Evolutionary conservation across 2,329 filamentous ascomycete genomes (phyloP).

Genomic region (Cladosporium austrohemisphaericum): DNA sequence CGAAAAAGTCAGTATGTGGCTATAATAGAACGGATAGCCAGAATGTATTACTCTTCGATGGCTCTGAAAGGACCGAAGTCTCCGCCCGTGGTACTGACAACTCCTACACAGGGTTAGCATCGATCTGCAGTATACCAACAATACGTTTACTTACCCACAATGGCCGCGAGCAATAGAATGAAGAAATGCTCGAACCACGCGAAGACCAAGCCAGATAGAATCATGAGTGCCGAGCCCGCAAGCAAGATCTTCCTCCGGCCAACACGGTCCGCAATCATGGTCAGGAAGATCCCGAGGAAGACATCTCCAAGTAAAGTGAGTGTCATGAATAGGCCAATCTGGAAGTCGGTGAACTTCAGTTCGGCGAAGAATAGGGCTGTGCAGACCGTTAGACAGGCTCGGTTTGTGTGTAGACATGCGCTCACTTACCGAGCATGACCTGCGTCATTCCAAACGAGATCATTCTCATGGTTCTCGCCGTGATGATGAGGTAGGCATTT

Average conservation of each 20-base stretch:
- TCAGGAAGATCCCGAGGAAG: conserved; percentile 32
- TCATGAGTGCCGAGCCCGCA: conserved; percentile 31
- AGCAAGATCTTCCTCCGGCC: conserved; percentile 31
- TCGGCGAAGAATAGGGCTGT: conserved; percentile 34
- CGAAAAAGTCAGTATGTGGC: not conserved
- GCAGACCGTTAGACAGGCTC: not conserved
- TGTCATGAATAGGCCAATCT: conserved; percentile 35
- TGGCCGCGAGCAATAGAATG: conserved; percentile 31
- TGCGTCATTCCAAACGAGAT: conserved; percentile 32
- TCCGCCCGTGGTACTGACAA: conserved; percentile 45
- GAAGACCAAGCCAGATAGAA: conserved; percentile 29
- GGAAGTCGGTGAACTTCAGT: conserved; percentile 30
- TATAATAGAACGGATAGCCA: too few species aligned
- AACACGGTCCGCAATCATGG: conserved; percentile 32
- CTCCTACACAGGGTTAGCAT: conserved; percentile 20
- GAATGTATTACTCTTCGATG: conserved; percentile 62
- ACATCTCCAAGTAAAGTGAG: conserved; percentile 32
- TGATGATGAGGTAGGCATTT: conserved; percentile 54
- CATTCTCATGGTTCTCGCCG: conserved; percentile 41
- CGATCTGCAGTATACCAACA: not conserved
- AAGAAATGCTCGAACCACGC: conserved; percentile 33
- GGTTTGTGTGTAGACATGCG: too few species aligned
- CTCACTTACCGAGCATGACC: conserved; percentile 29
- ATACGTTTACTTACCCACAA: conserved; percentile 16
- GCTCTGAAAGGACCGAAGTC: conserved; percentile 66